Conservation (phyloP, 768 basidiomycete species). For the Lactarius evosmus region DNA sequence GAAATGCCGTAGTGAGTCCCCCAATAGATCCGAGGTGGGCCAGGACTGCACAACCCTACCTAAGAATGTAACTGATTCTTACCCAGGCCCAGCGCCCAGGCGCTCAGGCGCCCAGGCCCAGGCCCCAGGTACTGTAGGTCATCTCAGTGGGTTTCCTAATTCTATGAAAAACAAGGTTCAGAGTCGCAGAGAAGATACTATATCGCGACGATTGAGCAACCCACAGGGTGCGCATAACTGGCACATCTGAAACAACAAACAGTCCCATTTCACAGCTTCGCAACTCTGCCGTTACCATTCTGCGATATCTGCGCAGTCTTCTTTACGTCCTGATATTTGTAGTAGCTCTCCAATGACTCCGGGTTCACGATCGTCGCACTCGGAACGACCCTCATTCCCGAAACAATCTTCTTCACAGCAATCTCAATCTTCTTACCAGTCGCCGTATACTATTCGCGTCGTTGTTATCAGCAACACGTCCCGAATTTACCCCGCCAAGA, state of each 20-base stretch:
- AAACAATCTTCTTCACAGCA: slow-evolving; percentile 73
- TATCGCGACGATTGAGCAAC: background rate
- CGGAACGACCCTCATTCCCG: slow-evolving; percentile 57
- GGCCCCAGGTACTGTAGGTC: too few relatives aligned
- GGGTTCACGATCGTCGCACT: slow-evolving; percentile 77
- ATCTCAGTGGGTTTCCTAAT: background rate
- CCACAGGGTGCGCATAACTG: background rate
- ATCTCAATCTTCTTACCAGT: slow-evolving; percentile 81
- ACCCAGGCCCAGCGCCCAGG: background rate
- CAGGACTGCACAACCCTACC: too few relatives aligned
- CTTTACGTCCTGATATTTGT: slow-evolving; percentile 57
- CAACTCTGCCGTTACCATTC: background rate
- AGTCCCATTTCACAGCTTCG: slow-evolving; percentile 1
- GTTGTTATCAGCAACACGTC: background rate
- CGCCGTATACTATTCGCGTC: slow-evolving; percentile 55
- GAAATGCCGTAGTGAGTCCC: too few relatives aligned
- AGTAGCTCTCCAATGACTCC: slow-evolving; percentile 59
- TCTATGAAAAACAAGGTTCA: too few relatives aligned
- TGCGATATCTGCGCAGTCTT: slow-evolving; percentile 18
- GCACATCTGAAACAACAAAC: background rate
- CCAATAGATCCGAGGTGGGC: too few relatives aligned
- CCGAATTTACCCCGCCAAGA: background rate
- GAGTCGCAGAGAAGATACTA: background rate
- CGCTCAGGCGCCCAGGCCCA: too few relatives aligned
- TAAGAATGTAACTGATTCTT: too few relatives aligned